Evolutionary conservation across 2,329 filamentous ascomycete species (phyloP).

Genomic region (Diplodia sapinea): DNA sequence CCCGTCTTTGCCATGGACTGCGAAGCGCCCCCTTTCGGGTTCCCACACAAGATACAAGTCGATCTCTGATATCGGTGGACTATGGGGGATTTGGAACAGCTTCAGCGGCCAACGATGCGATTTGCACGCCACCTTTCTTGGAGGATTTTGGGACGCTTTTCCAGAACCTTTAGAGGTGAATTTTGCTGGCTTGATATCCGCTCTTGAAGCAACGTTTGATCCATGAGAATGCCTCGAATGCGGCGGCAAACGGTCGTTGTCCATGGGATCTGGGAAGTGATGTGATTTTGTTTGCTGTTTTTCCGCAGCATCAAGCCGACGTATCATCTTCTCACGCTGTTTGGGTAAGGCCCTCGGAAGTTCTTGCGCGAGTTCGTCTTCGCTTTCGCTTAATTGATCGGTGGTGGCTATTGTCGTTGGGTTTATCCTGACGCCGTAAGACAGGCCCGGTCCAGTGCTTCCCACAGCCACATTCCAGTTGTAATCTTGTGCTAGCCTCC

Average conservation of each 20-base stretch:
- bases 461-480: background rate
- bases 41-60: background rate
- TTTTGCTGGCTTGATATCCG: background rate
- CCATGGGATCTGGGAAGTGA: background rate
- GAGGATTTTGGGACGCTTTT: background rate
- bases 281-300: background rate
- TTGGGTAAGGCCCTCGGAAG: background rate
- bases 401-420: background rate
- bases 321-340: conserved; percentile 3
- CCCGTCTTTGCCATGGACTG: background rate
- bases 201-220: background rate
- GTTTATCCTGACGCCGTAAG: background rate
- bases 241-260: background rate
- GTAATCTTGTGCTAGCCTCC: background rate
- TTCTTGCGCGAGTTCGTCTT: background rate
- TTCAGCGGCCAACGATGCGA: background rate
- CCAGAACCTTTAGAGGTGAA: background rate
- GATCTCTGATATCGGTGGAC: background rate
- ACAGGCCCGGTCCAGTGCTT: background rate
- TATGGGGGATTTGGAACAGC: background rate
- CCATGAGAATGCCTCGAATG: background rate
- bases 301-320: background rate
- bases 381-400: background rate
- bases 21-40: background rate
- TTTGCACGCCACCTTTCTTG: background rate